Evolutionary conservation across 2,329 filamentous ascomycete genomes (phyloP).

Genomic region (Aspergillus eucalypticola): DNA sequence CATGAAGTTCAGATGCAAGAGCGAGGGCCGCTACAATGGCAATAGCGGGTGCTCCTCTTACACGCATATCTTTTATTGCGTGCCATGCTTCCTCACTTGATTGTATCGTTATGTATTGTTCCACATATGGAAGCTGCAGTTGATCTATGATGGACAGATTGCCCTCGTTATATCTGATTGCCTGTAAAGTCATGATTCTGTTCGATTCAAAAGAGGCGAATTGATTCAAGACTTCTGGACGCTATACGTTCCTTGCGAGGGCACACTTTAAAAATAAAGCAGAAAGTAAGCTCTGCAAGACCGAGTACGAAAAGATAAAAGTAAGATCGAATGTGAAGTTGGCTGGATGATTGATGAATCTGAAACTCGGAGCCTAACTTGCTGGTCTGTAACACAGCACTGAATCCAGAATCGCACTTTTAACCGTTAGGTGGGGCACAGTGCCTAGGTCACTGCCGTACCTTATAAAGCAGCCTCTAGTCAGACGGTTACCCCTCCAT

Average conservation of each 20-base stretch:
- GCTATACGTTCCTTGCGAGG: not conserved
- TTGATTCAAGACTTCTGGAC: not conserved
- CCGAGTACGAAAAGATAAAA: not conserved
- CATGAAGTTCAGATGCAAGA: slow-evolving; percentile 78
- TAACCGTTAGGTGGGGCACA: not conserved
- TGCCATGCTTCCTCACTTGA: slow-evolving; percentile 63
- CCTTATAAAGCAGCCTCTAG: no score
- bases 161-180: slow-evolving; percentile 61
- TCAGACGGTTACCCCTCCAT: no score
- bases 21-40: slow-evolving; percentile 94
- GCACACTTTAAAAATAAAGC: not conserved
- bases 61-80: slow-evolving; percentile 66
- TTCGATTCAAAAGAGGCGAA: not conserved
- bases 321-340: not conserved
- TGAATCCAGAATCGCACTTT: not conserved
- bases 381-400: not conserved
- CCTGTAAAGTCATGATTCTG: slow-evolving; percentile 55
- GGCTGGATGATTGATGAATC: not conserved
- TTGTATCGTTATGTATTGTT: slow-evolving; percentile 57
- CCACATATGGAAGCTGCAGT: slow-evolving; percentile 61
- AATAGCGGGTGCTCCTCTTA: slow-evolving; percentile 83
- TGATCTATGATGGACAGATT: slow-evolving; percentile 64
- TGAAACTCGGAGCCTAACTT: not conserved
- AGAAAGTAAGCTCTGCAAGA: no score
- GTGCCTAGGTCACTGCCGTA: not conserved